phyloP scores from a whole-genome alignment of 305 asterid genomes.

The Fraxinus latifolia region DNA sequence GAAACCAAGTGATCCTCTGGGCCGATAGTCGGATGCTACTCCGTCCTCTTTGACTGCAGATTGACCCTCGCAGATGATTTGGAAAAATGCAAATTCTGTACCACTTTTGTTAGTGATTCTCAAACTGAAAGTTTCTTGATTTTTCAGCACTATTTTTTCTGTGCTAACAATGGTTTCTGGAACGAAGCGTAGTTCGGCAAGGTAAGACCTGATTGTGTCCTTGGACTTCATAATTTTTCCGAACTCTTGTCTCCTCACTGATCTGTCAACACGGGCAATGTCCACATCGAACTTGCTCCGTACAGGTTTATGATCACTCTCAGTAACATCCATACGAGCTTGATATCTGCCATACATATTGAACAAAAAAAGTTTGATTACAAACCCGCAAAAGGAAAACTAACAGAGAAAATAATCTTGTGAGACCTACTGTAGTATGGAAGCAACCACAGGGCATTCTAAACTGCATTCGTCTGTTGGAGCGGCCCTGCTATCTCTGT shows the following conservation, averaged over 20 bases:
- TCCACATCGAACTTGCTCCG: constrained; percentile 76
- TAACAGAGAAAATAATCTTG: neutral
- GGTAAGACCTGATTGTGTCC: constrained; percentile 37
- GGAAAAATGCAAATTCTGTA: constrained; percentile 56
- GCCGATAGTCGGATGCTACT: constrained; percentile 46
- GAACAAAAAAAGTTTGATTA: neutral
- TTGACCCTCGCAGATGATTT: constrained; percentile 73
- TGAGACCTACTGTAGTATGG: constrained; percentile 63
- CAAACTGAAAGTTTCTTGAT: constrained; percentile 63
- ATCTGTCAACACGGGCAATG: constrained; percentile 77
- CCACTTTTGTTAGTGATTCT: constrained; percentile 66
- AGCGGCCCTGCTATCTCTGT: constrained; percentile 67
- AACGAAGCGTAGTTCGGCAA: constrained; percentile 51
- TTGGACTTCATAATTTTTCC: constrained; percentile 62
- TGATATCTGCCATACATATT: constrained; percentile 51
- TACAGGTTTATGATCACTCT: constrained; percentile 94
- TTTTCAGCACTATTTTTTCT: constrained; percentile 52
- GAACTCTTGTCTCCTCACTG: constrained; percentile 69
- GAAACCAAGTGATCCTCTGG: constrained; percentile 76
- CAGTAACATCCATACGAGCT: constrained; percentile 90
- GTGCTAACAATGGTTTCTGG: constrained; percentile 68
- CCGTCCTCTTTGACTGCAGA: constrained; percentile 51
- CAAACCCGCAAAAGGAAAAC: neutral
- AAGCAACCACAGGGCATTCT: constrained; percentile 85
- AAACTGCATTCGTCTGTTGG: constrained; percentile 68